Percentiles rank a stretch among this genome's conserved stretches.
These are phyloP conservation scores for Saccharomycopsis hybrid DNA, from an alignment of 1,139 yeast species.

Conservation along the genomic window DNA sequence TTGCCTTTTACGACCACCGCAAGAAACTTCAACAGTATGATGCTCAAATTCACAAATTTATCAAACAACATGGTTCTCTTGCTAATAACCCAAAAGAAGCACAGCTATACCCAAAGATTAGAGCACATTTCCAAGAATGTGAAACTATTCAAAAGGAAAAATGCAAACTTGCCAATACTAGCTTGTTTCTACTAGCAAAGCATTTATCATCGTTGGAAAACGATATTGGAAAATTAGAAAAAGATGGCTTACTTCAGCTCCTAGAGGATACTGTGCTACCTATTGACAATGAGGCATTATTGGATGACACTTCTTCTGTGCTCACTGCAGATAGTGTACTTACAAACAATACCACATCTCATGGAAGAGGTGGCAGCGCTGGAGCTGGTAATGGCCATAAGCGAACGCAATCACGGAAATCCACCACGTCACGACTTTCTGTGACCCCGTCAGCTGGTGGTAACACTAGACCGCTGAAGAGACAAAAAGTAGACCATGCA, in stretches of 20 bases:
- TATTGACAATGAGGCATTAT: slow-evolving; percentile 22
- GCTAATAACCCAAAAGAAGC: slow-evolving; percentile 80
- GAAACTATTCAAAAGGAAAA: slow-evolving; percentile 69
- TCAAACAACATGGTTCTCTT: slow-evolving; percentile 76
- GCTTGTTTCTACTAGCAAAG: slow-evolving; percentile 66
- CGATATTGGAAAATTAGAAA: slow-evolving; percentile 69
- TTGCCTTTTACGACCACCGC: slow-evolving; percentile 57
- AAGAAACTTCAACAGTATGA: slow-evolving; percentile 69
- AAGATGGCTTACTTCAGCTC: slow-evolving; percentile 72
- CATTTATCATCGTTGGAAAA: slow-evolving; percentile 68
- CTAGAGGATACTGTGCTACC: slow-evolving; percentile 25
- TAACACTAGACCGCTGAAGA: background rate
- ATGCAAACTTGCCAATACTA: slow-evolving; percentile 74
- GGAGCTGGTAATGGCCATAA: background rate
- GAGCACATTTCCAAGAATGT: slow-evolving; percentile 59
- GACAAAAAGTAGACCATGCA: background rate
- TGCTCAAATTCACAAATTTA: slow-evolving; percentile 71
- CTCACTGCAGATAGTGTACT: background rate
- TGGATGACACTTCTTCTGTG: slow-evolving; percentile 23
- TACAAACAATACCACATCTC: background rate
- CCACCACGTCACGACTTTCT: background rate
- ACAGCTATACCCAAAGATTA: slow-evolving; percentile 57
- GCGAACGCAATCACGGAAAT: slow-evolving; percentile 1
- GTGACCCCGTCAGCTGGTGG: background rate
- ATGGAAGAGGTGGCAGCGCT: background rate